These are phyloP conservation scores for Agaricus sinodeliciosus DNA, from an alignment of 768 basidiomycete species.

Conservation along the genomic window DNA sequence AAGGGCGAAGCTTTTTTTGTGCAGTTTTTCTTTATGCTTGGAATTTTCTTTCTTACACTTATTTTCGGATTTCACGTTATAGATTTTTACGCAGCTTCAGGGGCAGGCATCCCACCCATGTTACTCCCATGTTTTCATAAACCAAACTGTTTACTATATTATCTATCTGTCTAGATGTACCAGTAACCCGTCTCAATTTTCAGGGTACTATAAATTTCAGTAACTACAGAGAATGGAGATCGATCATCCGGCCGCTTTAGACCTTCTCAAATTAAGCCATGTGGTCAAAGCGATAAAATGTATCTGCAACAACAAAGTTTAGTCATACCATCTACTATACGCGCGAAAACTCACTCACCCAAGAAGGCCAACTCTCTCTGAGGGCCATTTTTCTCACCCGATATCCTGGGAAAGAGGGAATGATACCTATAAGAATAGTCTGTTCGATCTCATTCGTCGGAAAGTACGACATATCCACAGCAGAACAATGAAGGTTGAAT, in stretches of 20 bases:
- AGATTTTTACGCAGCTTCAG: not conserved
- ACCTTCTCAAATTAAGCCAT: too few relatives aligned
- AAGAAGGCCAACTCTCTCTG: constrained; percentile 61
- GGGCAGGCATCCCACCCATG: not conserved
- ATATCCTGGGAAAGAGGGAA: constrained; percentile 24
- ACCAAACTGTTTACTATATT: not conserved
- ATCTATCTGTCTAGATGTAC: not conserved
- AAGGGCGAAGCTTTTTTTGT: not conserved
- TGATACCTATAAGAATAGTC: constrained; percentile 36
- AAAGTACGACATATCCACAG: constrained; percentile 98
- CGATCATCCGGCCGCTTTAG: not conserved
- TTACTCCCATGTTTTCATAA: not conserved
- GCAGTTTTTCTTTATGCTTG: not conserved
- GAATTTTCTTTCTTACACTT: not conserved
- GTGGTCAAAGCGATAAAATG: not conserved
- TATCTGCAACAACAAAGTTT: not conserved
- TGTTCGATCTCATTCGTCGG: constrained; percentile 92
- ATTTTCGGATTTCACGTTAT: too few relatives aligned
- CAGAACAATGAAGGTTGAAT: too few relatives aligned
- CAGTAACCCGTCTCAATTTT: not conserved
- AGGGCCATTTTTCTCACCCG: not conserved
- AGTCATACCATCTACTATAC: not conserved
- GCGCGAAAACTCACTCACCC: constrained; percentile 21
- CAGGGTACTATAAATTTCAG: not conserved
- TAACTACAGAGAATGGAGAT: not conserved